phyloP scores from a whole-genome alignment of 768 basidiomycete genomes.

The Strobilomyces echinocephalus region DNA sequence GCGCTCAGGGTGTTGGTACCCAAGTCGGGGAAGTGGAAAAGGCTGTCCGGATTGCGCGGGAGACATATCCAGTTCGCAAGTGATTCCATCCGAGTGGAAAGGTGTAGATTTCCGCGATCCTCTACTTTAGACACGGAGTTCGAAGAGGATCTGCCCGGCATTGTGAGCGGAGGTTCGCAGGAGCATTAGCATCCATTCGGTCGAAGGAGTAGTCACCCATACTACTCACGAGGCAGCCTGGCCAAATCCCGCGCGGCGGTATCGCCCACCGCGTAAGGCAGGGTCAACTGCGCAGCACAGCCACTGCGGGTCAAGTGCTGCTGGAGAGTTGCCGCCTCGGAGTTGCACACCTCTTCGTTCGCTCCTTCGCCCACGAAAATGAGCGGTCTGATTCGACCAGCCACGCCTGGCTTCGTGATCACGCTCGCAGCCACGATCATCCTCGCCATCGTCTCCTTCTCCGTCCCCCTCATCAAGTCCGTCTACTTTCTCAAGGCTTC shows the following conservation, averaged over 20 bases:
- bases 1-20: conserved; percentile 82
- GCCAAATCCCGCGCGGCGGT: too few species aligned
- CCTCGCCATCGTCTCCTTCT: conserved; percentile 84
- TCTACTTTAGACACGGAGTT: background rate
- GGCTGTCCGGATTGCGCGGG: conserved; percentile 56
- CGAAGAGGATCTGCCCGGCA: too few species aligned
- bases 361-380: conserved; percentile 30
- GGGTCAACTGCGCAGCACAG: conserved; percentile 12
- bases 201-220: too few species aligned
- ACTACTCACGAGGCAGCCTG: too few species aligned
- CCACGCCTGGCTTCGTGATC: conserved; percentile 85
- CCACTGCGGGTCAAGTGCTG: background rate
- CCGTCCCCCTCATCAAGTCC: conserved; percentile 84
- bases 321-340: too few species aligned
- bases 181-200: too few species aligned
- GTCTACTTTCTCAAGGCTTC: conserved; percentile 84
- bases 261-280: too few species aligned
- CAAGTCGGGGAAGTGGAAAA: conserved; percentile 59
- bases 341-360: background rate
- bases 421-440: conserved; percentile 75
- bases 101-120: background rate
- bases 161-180: too few species aligned
- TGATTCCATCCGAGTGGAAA: conserved; percentile 4
- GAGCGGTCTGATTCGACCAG: conserved; percentile 67
- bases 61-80: conserved; percentile 30